phyloP scores from a whole-genome alignment of 768 basidiomycete genomes.

The Tricholoma terreum region DNA sequence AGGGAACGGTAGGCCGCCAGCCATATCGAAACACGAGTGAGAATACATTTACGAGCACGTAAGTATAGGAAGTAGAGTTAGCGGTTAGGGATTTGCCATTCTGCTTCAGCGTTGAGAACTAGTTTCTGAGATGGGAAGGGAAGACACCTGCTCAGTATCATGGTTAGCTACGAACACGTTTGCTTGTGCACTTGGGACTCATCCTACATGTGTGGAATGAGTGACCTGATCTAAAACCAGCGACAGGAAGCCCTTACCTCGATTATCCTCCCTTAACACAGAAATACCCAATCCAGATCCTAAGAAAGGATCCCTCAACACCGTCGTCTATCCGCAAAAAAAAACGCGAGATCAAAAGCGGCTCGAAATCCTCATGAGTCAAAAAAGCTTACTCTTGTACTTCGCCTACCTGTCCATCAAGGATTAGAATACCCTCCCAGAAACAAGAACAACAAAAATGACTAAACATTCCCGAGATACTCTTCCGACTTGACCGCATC shows the following conservation, averaged over 20 bases:
- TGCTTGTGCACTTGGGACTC: constrained; percentile 50
- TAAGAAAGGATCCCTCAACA: constrained; percentile 50
- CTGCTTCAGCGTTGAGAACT: too few species aligned
- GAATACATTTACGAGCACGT: constrained; percentile 57
- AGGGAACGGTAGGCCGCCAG: constrained; percentile 60
- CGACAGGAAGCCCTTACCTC: too few species aligned
- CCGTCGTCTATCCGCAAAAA: too few species aligned
- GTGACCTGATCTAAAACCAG: too few species aligned
- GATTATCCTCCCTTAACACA: too few species aligned
- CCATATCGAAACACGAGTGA: constrained; percentile 71
- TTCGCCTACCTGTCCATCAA: too few species aligned
- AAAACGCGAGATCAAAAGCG: too few species aligned
- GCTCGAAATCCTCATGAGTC: too few species aligned
- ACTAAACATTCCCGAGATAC: constrained; percentile 49
- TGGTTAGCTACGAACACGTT: too few species aligned
- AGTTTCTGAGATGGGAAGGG: too few species aligned
- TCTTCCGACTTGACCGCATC: constrained; percentile 54
- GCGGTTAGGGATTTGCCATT: constrained; percentile 51
- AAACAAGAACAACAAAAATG: background rate
- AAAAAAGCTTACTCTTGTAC: too few species aligned
- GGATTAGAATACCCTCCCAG: too few species aligned
- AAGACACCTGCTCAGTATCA: constrained; percentile 60
- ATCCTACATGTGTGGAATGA: constrained; percentile 39
- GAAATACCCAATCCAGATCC: constrained; percentile 42
- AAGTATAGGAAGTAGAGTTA: constrained; percentile 64